Conservation (phyloP, 257 asterid genomes). For the Cordia subcordata region DNA sequence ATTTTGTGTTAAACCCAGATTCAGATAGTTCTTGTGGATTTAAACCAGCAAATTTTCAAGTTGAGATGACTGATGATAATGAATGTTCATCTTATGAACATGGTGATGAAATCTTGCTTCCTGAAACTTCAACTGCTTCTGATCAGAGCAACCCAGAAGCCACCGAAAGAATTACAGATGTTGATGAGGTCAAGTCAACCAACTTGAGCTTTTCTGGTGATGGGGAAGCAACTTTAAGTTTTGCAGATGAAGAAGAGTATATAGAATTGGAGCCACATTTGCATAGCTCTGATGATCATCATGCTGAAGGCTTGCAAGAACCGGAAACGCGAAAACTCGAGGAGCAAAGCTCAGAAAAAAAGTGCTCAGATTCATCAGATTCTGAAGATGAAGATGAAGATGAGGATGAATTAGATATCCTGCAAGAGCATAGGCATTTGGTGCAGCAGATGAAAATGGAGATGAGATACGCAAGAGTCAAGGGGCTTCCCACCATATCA, state of each 20-base stretch:
- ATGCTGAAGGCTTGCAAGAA: not conserved
- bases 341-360: no score
- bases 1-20: not conserved
- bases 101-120: constrained; percentile 4
- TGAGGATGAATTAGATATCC: constrained; percentile 56
- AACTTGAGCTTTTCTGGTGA: not conserved
- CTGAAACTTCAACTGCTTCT: not conserved
- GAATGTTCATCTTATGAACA: constrained; percentile 6
- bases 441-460: constrained; percentile 81
- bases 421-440: constrained; percentile 61
- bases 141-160: constrained; percentile 12
- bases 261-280: constrained; percentile 42
- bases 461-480: constrained; percentile 46
- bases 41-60: not conserved
- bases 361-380: not conserved
- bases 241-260: constrained; percentile 17
- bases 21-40: constrained; percentile 2
- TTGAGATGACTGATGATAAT: not conserved
- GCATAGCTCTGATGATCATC: not conserved
- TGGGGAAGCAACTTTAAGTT: not conserved
- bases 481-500: constrained; percentile 80
- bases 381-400: constrained; percentile 21
- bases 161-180: not conserved
- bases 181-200: not conserved
- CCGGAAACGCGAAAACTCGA: not conserved